phyloP scores from a whole-genome alignment of 2,329 filamentous ascomycete species.

The Fusarium albidum region DNA sequence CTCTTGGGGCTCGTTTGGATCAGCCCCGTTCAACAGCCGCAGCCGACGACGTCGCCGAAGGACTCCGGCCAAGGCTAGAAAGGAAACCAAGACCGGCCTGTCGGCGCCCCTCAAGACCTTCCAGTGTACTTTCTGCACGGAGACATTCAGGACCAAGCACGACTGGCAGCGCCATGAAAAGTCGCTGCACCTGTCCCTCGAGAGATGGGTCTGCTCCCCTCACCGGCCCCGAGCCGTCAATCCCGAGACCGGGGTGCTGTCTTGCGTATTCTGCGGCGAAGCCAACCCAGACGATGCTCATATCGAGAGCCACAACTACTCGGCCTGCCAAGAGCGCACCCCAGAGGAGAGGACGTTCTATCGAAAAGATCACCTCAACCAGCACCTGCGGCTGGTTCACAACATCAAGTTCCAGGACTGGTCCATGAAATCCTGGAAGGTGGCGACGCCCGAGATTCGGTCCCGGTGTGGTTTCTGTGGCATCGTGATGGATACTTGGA shows the following conservation, averaged over 20 bases:
- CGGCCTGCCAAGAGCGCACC: slow-evolving; percentile 71
- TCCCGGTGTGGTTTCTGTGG: slow-evolving; percentile 73
- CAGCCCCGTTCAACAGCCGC: slow-evolving; percentile 52
- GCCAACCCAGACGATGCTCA: slow-evolving; percentile 63
- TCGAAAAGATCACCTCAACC: slow-evolving; percentile 72
- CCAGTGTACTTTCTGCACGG: slow-evolving; percentile 75
- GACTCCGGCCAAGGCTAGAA: slow-evolving; percentile 47
- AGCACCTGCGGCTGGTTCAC: slow-evolving; percentile 70
- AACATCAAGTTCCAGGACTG: slow-evolving; percentile 66
- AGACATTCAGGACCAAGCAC: slow-evolving; percentile 73
- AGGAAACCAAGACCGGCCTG: slow-evolving; percentile 47
- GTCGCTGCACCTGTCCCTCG: slow-evolving; percentile 70
- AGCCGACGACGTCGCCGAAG: slow-evolving; percentile 59
- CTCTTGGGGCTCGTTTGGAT: slow-evolving; percentile 61
- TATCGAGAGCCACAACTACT: slow-evolving; percentile 66
- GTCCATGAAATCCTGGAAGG: slow-evolving; percentile 73
- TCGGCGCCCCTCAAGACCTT: slow-evolving; percentile 62
- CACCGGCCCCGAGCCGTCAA: slow-evolving; percentile 64
- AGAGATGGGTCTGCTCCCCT: slow-evolving; percentile 71
- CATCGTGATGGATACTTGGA: slow-evolving; percentile 69
- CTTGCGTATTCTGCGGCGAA: slow-evolving; percentile 68
- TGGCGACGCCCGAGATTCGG: slow-evolving; percentile 66
- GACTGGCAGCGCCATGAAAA: slow-evolving; percentile 78
- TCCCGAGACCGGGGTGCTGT: slow-evolving; percentile 63
- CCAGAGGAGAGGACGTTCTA: slow-evolving; percentile 71